Conservation (phyloP, 2,329 filamentous ascomycete genomes). For the Epichloe scottii region DNA sequence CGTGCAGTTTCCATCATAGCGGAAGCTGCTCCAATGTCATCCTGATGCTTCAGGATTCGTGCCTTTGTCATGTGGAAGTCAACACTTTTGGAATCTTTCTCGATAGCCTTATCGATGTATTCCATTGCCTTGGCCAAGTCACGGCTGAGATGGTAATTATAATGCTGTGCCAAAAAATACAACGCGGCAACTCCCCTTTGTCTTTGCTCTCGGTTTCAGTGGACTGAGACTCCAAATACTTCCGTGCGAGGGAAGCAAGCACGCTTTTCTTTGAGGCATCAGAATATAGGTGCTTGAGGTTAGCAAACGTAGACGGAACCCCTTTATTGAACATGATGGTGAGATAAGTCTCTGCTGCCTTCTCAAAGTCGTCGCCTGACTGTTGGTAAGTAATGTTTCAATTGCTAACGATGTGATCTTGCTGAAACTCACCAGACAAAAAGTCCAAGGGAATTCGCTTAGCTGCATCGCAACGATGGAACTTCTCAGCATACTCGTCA, state of each 20-base stretch:
- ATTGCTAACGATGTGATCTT: not conserved
- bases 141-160: conserved; percentile 83
- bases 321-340: conserved; percentile 80
- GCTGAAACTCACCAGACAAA: conserved; percentile 45
- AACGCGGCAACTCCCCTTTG: conserved; percentile 66
- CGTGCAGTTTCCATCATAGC: conserved; percentile 83
- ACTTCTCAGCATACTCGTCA: conserved; percentile 66
- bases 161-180: conserved; percentile 94
- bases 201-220: conserved; percentile 33
- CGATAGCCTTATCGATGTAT: conserved; percentile 73
- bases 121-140: conserved; percentile 70
- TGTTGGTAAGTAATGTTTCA: conserved; percentile 10
- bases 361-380: conserved; percentile 63
- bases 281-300: conserved; percentile 84
- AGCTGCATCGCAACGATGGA: conserved; percentile 72
- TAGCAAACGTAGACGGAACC: conserved; percentile 91
- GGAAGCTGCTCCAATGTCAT: conserved; percentile 66
- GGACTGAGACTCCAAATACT: conserved; percentile 55
- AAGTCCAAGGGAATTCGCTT: conserved; percentile 83
- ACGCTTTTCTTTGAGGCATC: conserved; percentile 66
- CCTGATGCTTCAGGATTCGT: conserved; percentile 83
- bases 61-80: conserved; percentile 95
- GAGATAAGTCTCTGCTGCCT: conserved; percentile 68
- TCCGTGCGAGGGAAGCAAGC: conserved; percentile 63
- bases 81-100: conserved; percentile 65